Percentiles rank a stretch among this genome's conserved stretches.
Conservation (phyloP, 2,329 filamentous ascomycete genomes). For the Aureobasidium sp. region DNA sequence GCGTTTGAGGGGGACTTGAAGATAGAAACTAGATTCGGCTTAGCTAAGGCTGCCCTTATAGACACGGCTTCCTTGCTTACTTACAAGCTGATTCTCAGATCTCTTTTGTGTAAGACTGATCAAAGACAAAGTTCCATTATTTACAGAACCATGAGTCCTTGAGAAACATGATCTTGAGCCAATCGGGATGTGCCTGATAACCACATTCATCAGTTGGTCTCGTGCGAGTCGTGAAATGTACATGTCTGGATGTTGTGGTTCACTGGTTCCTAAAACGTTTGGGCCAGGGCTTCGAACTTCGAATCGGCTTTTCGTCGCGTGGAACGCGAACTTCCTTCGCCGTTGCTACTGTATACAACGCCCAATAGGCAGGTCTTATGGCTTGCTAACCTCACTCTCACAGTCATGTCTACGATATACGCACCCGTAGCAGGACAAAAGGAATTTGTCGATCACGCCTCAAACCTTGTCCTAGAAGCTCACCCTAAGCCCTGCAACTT, state of each 20-base stretch:
- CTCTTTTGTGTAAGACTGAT: neutral
- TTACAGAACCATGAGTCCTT: neutral
- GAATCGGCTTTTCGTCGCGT: neutral
- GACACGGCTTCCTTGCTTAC: neutral
- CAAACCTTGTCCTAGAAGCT: neutral
- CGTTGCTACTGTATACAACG: neutral
- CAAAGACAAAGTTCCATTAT: neutral
- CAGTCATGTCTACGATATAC: neutral
- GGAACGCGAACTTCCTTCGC: neutral
- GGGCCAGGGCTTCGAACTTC: neutral
- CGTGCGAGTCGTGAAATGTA: neutral
- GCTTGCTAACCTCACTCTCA: neutral
- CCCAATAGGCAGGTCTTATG: neutral
- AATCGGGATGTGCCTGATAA: neutral
- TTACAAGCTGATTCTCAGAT: neutral
- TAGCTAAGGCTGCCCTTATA: neutral
- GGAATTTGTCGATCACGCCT: neutral
- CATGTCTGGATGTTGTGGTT: neutral
- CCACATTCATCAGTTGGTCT: neutral
- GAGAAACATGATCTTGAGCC: neutral
- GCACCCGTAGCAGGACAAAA: neutral
- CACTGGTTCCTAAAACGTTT: neutral
- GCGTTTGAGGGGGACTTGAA: neutral
- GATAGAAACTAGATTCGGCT: neutral
- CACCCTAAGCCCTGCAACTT: neutral